Conservation (phyloP, 352 stramenopile species). For the Pilasporangium apinafurcum region DNA sequence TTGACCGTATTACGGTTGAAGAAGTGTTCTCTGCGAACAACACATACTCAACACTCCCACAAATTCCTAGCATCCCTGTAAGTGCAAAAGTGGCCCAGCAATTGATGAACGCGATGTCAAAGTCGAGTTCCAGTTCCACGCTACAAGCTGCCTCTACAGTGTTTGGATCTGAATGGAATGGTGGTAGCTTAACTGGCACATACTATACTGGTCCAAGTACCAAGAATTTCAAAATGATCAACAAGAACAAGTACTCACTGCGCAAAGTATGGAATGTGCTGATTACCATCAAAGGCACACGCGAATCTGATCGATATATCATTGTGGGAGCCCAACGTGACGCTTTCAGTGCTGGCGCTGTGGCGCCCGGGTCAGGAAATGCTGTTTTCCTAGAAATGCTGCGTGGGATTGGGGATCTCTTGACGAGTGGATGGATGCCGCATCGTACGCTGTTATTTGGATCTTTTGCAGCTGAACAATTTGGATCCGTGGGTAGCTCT, state of each 20-base stretch:
- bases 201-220: constrained; percentile 25
- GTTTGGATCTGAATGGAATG: constrained; percentile 26
- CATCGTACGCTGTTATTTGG: constrained; percentile 72
- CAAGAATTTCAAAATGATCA: constrained; percentile 34
- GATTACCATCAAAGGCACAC: constrained; percentile 60
- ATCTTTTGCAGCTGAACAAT: constrained; percentile 76
- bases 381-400: constrained; percentile 73
- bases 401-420: constrained; percentile 44
- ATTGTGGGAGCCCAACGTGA: constrained; percentile 65
- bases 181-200: constrained; percentile 15
- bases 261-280: constrained; percentile 80
- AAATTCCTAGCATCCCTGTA: constrained; percentile 66
- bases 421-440: constrained; percentile 68
- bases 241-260: constrained; percentile 61
- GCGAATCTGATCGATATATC: constrained; percentile 72
- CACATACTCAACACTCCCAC: constrained; percentile 76
- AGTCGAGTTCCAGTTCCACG: constrained; percentile 10
- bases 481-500: constrained; percentile 69
- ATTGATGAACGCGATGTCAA: constrained; percentile 20
- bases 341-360: constrained; percentile 59
- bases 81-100: constrained; percentile 49
- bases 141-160: constrained; percentile 29
- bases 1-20: constrained; percentile 67
- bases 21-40: constrained; percentile 77
- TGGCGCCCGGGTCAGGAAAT: constrained; percentile 62